phyloP scores from a whole-genome alignment of 1,284 basidiomycete genomes.

The Trichosporon sp. region DNA sequence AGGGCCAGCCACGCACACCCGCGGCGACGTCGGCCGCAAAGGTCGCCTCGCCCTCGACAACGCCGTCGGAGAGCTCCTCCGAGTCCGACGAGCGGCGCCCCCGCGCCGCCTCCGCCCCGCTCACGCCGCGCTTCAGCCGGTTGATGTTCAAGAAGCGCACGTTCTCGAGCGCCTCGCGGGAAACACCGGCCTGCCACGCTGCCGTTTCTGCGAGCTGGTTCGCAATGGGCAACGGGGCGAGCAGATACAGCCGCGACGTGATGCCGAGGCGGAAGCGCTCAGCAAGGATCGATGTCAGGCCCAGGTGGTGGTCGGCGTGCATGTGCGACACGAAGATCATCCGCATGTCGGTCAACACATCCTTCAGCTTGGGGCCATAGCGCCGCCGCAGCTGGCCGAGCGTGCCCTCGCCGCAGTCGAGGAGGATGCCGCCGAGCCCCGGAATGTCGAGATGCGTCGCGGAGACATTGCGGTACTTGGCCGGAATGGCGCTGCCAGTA shows the following conservation, averaged over 20 bases:
- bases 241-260: slow-evolving; percentile 58
- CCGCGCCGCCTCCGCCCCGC: neutral
- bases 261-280: slow-evolving; percentile 63
- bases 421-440: slow-evolving; percentile 63
- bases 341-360: slow-evolving; percentile 63
- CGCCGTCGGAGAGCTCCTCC: neutral
- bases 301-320: slow-evolving; percentile 91
- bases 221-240: slow-evolving; percentile 52
- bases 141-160: slow-evolving; percentile 36
- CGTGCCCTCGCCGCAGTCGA: slow-evolving; percentile 88
- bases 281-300: slow-evolving; percentile 67
- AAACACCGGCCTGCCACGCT: slow-evolving; percentile 31
- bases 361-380: slow-evolving; percentile 60
- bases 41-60: slow-evolving; percentile 8
- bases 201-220: slow-evolving; percentile 50
- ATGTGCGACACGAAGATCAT: slow-evolving; percentile 85
- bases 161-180: slow-evolving; percentile 36
- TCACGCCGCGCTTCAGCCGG: slow-evolving; percentile 15
- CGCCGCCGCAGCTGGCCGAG: slow-evolving; percentile 79
- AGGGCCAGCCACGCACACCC: slow-evolving; percentile 26
- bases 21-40: slow-evolving; percentile 17
- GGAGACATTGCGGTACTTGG: slow-evolving; percentile 79
- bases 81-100: neutral
- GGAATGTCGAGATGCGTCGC: slow-evolving; percentile 70
- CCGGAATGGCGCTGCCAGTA: slow-evolving; percentile 81